phyloP scores from a whole-genome alignment of 257 asterid species.

The Nicotiana tomentosiformis region DNA sequence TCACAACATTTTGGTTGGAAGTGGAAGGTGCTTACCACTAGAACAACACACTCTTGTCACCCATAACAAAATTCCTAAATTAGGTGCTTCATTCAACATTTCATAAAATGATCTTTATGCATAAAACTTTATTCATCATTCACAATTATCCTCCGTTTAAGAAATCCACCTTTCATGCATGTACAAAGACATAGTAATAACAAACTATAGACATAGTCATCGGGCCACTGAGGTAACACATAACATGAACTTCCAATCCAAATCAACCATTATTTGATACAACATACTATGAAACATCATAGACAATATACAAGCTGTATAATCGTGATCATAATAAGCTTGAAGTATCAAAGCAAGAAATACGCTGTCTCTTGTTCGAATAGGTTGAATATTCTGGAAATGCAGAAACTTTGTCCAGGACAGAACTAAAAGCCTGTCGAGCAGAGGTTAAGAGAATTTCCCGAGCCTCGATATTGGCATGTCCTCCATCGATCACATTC shows the following conservation, averaged over 20 bases:
- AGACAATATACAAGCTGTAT: neutral
- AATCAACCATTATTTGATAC: neutral
- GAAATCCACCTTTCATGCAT: neutral
- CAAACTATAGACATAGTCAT: neutral
- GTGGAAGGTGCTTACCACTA: too few species aligned
- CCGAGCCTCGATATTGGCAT: neutral
- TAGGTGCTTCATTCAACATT: neutral
- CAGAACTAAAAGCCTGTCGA: slow-evolving; percentile 36
- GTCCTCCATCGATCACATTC: neutral
- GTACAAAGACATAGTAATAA: neutral
- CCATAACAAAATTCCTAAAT: too few species aligned
- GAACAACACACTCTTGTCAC: too few species aligned
- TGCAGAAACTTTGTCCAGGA: slow-evolving; percentile 57
- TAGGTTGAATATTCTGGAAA: slow-evolving; percentile 37
- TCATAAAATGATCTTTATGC: neutral
- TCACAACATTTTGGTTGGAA: too few species aligned
- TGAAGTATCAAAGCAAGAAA: slow-evolving; percentile 33
- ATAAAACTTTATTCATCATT: neutral
- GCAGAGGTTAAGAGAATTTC: slow-evolving; percentile 26
- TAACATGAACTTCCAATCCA: neutral
- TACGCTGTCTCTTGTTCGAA: slow-evolving; percentile 52
- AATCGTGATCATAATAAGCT: neutral
- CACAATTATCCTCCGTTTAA: neutral
- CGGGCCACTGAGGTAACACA: neutral
- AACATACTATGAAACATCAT: neutral